Percentiles rank a stretch among this genome's conserved stretches.
Conservation (phyloP, 2,329 filamentous ascomycete genomes). For the Chaetomium sp. region DNA sequence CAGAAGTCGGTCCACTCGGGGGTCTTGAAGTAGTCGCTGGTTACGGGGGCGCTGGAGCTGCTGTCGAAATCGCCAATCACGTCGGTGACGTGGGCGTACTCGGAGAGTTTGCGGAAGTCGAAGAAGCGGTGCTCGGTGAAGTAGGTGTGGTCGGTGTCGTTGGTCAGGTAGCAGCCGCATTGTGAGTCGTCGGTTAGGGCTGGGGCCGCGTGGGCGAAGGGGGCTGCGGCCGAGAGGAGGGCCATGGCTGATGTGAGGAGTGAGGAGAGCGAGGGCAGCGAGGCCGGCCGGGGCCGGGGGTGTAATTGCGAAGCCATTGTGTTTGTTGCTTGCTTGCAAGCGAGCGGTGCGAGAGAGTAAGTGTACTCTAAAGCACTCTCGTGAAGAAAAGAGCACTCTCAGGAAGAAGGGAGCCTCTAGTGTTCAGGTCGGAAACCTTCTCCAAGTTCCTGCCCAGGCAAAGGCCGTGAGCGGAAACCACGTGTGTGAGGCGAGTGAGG, state of each 20-base stretch:
- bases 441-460: too few relatives aligned
- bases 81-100: slow-evolving; percentile 34
- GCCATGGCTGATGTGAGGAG: slow-evolving; percentile 15
- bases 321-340: neutral
- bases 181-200: slow-evolving; percentile 28
- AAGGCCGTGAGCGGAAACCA: too few relatives aligned
- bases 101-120: slow-evolving; percentile 40
- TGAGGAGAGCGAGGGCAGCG: slow-evolving; percentile 16
- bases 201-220: neutral
- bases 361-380: too few relatives aligned
- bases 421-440: too few relatives aligned
- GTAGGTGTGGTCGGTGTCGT: slow-evolving; percentile 37
- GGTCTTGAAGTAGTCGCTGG: slow-evolving; percentile 36
- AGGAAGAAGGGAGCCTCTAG: too few relatives aligned
- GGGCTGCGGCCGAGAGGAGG: slow-evolving; percentile 13
- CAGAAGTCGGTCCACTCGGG: slow-evolving; percentile 33
- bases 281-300: slow-evolving; percentile 6
- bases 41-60: slow-evolving; percentile 27
- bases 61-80: slow-evolving; percentile 26
- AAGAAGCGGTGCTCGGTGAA: slow-evolving; percentile 43
- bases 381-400: too few relatives aligned
- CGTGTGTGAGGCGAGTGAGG: too few relatives aligned
- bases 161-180: slow-evolving; percentile 45
- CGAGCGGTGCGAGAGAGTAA: too few relatives aligned
- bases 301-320: slow-evolving; percentile 7